Evolutionary conservation across 352 stramenopile species (phyloP).

Genomic region (Phytophthora agathidicida): DNA sequence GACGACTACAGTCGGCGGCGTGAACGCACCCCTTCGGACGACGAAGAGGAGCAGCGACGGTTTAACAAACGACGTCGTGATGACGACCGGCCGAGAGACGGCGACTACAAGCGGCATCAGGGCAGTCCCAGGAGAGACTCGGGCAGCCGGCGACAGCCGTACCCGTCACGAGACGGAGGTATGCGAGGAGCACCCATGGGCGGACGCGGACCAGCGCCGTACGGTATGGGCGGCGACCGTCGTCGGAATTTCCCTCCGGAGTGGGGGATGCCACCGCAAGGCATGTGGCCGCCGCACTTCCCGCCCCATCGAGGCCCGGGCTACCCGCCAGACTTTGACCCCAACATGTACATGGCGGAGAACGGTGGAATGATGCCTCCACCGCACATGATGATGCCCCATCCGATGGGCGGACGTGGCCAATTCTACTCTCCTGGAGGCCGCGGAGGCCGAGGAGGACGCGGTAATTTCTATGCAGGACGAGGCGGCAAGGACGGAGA

Average conservation of each 20-base stretch:
- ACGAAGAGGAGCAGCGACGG: constrained; percentile 61
- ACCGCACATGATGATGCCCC: constrained; percentile 73
- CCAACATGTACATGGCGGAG: constrained; percentile 69
- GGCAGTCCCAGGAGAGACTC: constrained; percentile 43
- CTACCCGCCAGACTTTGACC: constrained; percentile 69
- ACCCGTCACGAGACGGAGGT: constrained; percentile 28
- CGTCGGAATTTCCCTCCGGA: constrained; percentile 69
- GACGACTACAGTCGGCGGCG: constrained; percentile 40
- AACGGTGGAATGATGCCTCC: constrained; percentile 64
- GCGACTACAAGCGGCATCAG: constrained; percentile 40
- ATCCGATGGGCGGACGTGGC: constrained; percentile 54
- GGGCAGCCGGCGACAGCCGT: constrained; percentile 29
- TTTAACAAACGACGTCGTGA: constrained; percentile 69
- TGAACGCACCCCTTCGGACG: constrained; percentile 45
- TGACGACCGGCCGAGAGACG: constrained; percentile 48
- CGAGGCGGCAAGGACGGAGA: constrained; percentile 37
- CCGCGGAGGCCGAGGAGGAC: constrained; percentile 45
- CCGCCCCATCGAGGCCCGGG: constrained; percentile 42
- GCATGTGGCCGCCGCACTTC: constrained; percentile 74
- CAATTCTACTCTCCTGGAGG: constrained; percentile 54
- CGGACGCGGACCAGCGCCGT: constrained; percentile 27
- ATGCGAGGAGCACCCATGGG: constrained; percentile 37
- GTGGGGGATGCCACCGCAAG: constrained; percentile 71
- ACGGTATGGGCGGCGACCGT: constrained; percentile 48
- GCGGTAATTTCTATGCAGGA: constrained; percentile 43